Percentiles rank a stretch among this genome's conserved stretches.
Conservation (phyloP, 176 grass and related monocot genomes). For the Carex parvula region DNA sequence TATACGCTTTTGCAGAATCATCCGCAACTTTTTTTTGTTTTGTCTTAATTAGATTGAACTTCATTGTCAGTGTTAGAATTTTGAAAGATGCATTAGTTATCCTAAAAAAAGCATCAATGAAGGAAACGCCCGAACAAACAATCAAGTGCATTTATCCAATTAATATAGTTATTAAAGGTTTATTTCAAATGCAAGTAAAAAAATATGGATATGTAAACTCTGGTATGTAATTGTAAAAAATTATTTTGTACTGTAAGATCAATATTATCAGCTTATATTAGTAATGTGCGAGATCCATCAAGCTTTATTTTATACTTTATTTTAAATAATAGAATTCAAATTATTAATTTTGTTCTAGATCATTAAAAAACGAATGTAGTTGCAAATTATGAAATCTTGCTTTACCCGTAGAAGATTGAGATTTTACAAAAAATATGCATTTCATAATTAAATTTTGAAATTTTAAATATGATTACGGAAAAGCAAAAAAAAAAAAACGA, state of each 20-base stretch:
- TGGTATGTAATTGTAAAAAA: not conserved
- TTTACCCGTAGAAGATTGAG: not conserved
- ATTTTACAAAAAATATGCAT: not conserved
- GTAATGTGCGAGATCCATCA: too few relatives aligned
- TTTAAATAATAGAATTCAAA: too few relatives aligned
- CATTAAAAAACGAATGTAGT: too few relatives aligned
- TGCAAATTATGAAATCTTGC: not conserved
- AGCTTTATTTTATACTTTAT: too few relatives aligned
- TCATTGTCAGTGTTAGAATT: not conserved
- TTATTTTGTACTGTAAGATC: too few relatives aligned
- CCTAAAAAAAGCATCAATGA: not conserved
- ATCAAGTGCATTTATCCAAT: not conserved
- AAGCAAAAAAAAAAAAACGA: not conserved
- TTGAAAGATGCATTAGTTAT: not conserved
- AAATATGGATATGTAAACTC: not conserved
- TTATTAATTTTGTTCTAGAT: too few relatives aligned
- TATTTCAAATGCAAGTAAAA: not conserved
- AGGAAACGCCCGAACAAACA: not conserved
- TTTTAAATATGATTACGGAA: not conserved
- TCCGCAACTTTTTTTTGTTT: not conserved
- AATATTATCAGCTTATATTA: too few relatives aligned
- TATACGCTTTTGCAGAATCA: not conserved
- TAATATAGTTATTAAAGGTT: not conserved
- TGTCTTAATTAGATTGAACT: not conserved
- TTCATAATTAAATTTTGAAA: not conserved